These are phyloP conservation scores for Solioccasus polychromus DNA, from an alignment of 768 basidiomycete species.

Conservation along the genomic window DNA sequence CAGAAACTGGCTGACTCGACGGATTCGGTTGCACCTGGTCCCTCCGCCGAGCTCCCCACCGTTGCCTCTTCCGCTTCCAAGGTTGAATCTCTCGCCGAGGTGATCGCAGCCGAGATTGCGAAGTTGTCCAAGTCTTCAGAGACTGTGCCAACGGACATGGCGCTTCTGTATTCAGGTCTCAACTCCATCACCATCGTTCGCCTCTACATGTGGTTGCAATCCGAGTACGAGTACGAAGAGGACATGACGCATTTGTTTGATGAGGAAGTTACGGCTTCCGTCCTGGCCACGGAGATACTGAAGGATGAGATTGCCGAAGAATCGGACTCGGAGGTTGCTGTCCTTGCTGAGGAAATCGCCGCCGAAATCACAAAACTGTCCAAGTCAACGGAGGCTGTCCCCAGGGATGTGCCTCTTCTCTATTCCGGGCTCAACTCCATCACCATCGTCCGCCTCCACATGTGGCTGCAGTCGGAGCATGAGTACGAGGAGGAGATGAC, in stretches of 20 bases:
- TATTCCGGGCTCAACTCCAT: slow-evolving; percentile 33
- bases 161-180: slow-evolving; percentile 33
- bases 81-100: slow-evolving; percentile 26
- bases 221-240: slow-evolving; percentile 29
- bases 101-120: slow-evolving; percentile 33
- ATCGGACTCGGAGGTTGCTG: neutral
- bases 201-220: slow-evolving; percentile 35
- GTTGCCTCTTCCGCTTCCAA: slow-evolving; percentile 7
- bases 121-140: slow-evolving; percentile 28
- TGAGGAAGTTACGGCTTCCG: slow-evolving; percentile 28
- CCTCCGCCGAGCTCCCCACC: slow-evolving; percentile 10
- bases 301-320: slow-evolving; percentile 11
- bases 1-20: slow-evolving; percentile 22
- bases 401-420: slow-evolving; percentile 33
- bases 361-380: slow-evolving; percentile 31
- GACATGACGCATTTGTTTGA: slow-evolving; percentile 30
- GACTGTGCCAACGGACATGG: slow-evolving; percentile 27
- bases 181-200: slow-evolving; percentile 30
- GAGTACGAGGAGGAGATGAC: slow-evolving; percentile 31
- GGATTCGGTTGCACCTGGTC: slow-evolving; percentile 14
- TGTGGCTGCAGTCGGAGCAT: slow-evolving; percentile 32
- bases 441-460: slow-evolving; percentile 27
- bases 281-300: slow-evolving; percentile 30
- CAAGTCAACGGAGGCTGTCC: slow-evolving; percentile 26
- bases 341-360: slow-evolving; percentile 30